These are phyloP conservation scores for Tuber calosporum DNA, from an alignment of 495 filamentous ascomycete genomes.

Conservation along the genomic window DNA sequence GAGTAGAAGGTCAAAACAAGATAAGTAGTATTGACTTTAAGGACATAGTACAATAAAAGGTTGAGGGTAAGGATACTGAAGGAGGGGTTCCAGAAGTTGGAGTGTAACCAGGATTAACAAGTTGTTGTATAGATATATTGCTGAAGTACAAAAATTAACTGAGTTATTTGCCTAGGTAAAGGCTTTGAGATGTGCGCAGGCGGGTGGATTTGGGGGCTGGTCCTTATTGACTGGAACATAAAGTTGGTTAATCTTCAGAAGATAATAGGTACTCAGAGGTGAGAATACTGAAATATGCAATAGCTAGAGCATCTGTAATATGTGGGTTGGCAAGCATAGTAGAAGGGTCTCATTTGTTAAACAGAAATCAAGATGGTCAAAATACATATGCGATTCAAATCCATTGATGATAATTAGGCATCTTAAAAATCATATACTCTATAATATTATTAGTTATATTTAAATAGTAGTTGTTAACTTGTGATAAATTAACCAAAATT, in stretches of 20 bases:
- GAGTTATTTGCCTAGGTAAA: conserved; percentile 5
- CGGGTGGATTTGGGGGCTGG: conserved; percentile 5
- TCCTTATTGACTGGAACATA: conserved; percentile 4
- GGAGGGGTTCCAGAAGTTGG: background rate
- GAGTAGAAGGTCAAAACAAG: no score
- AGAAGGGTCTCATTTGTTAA: conserved; percentile 9
- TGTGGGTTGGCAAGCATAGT: conserved; percentile 10
- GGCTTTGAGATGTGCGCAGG: background rate
- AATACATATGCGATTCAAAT: conserved; percentile 5
- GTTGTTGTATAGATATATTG: conserved; percentile 1
- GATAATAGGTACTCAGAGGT: conserved; percentile 5
- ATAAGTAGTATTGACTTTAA: no score
- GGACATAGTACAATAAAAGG: no score
- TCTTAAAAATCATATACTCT: background rate
- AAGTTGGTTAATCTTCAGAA: background rate
- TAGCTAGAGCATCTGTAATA: conserved; percentile 7
- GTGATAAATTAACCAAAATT: no score
- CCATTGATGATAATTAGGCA: conserved; percentile 11
- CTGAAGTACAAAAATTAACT: background rate
- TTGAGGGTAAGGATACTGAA: no score
- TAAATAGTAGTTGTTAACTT: no score
- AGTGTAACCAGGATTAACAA: background rate
- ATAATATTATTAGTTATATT: background rate
- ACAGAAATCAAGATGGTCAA: conserved; percentile 11
- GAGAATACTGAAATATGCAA: conserved; percentile 14